Base-by-base conservation (phyloP, 1,139 yeast genomes). In the Saccharomyces hybrid region DNA sequence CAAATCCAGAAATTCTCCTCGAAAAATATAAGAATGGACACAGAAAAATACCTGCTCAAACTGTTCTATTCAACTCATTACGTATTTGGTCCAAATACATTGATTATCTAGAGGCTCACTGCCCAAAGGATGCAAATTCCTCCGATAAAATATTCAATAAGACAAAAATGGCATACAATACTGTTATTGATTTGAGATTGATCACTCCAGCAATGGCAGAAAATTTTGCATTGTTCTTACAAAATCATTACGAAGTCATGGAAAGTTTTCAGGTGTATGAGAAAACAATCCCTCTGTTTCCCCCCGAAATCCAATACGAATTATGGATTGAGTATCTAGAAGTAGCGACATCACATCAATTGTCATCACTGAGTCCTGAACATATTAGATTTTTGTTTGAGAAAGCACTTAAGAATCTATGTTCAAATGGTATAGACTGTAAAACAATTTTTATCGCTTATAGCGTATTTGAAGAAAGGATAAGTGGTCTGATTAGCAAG, bases 351-450 rank as follows among this genome's bases (percentile, higher is more conserved):
- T 38, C 44, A 6, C 44, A 9, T 3, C 13, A 16, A 16, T 9
- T 38, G n/a, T 16, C 44, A 16, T 8, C 23, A 4, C 60, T 83
- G 13, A 65, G 72, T 38, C 64, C 77, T 11, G 96, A 88, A 61
- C 72, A 88, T 56, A 71, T 87, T 5, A 72, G 96, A 46, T 96
- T 88, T 58, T 64, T 87, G 20, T 89, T 88, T 69, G 96, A 88
- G 54, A 82, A 82, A 50, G 83, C 81, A 4, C 63, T 79, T 38
- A 74, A 69, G 29, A 68, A 67, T 14, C 78, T 86, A 56, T 87
- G 88, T 0, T 63, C 76, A 0, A 70, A 74, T 59, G 65, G 74
- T 26, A 68, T 77, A 29, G 62, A 65, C 50, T 62, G 66, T 48
- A 79, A 79, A 56, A 70, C 81, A 0, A 72, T 88, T 1, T 78